Conservation (phyloP, 2,329 filamentous ascomycete species). For the Trichophyton verrucosum region DNA sequence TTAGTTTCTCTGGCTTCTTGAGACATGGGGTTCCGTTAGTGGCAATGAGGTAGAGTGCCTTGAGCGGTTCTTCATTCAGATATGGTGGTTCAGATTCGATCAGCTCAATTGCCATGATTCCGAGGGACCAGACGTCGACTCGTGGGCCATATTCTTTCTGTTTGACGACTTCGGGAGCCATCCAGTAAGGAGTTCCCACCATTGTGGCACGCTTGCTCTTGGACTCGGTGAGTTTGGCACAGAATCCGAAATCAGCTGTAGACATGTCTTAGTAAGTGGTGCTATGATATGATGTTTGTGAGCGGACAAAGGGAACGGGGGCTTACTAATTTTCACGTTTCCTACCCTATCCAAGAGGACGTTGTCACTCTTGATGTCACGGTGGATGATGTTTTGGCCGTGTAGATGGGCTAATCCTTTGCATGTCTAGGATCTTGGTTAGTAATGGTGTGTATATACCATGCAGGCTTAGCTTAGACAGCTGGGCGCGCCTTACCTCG, state of each 20-base stretch:
- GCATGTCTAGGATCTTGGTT: constrained; percentile 59
- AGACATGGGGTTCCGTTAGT: constrained; percentile 93
- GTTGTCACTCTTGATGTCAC: constrained; percentile 99
- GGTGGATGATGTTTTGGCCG: constrained; percentile 91
- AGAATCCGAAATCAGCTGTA: constrained; percentile 94
- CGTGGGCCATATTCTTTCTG: constrained; percentile 98
- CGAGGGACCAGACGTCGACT: constrained; percentile 96
- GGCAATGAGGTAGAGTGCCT: constrained; percentile 92
- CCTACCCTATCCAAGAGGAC: constrained; percentile 87
- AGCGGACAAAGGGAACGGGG: neutral
- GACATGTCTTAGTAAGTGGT: constrained; percentile 19
- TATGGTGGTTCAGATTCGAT: constrained; percentile 98
- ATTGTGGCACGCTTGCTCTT: constrained; percentile 97
- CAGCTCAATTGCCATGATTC: constrained; percentile 99
- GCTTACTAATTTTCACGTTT: constrained; percentile 94
- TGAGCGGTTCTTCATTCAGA: constrained; percentile 92
- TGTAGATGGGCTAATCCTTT: constrained; percentile 89
- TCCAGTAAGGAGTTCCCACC: constrained; percentile 99
- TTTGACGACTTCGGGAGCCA: constrained; percentile 98
- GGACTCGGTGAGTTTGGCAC: constrained; percentile 91
- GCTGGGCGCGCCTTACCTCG: constrained; percentile 51
- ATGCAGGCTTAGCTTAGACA: too few species aligned
- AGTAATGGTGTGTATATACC: constrained; percentile 5
- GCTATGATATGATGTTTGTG: neutral
- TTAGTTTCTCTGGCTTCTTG: constrained; percentile 97